A percentile compares a stretch with the other conserved stretches of the same genome.
phyloP scores from a whole-genome alignment of 2,329 filamentous ascomycete genomes.

The Apiospora kogelbergensis region DNA sequence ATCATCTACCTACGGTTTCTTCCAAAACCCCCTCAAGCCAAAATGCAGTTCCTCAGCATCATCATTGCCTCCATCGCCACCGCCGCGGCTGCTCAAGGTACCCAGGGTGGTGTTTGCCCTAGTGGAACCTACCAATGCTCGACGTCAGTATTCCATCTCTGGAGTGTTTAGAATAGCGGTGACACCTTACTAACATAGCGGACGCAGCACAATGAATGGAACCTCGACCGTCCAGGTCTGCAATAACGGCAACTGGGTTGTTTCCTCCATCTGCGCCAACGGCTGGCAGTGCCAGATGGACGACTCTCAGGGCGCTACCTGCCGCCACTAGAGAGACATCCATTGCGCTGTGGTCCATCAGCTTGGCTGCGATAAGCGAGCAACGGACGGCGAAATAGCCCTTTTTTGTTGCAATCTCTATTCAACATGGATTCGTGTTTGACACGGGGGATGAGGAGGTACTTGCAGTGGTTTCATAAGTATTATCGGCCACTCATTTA shows the following conservation, averaged over 20 bases:
- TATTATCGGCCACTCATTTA: not conserved
- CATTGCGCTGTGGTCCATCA: not conserved
- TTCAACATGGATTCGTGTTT: not conserved
- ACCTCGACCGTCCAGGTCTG: slow-evolving; percentile 17
- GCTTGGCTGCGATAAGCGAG: not conserved
- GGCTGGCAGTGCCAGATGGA: slow-evolving; percentile 16
- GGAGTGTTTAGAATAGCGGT: too few species aligned
- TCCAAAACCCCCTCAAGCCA: not conserved
- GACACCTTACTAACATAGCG: not conserved
- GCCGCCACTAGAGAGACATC: slow-evolving; percentile 1
- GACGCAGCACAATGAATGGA: slow-evolving; percentile 15
- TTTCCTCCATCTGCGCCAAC: slow-evolving; percentile 15
- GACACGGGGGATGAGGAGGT: not conserved
- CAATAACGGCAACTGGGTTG: slow-evolving; percentile 16
- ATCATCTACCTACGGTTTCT: not conserved
- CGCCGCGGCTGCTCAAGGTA: not conserved
- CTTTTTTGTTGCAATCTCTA: not conserved
- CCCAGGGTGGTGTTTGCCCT: not conserved
- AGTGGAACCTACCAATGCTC: slow-evolving; percentile 11
- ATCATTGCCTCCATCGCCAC: slow-evolving; percentile 19
- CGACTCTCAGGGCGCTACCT: slow-evolving; percentile 14
- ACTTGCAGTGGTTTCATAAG: not conserved
- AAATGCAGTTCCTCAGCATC: slow-evolving; percentile 25
- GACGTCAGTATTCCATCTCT: slow-evolving; percentile 1
- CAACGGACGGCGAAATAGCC: not conserved